Base-by-base conservation (phyloP, 1,284 basidiomycete genomes). In the Tremellales sp. region DNA sequence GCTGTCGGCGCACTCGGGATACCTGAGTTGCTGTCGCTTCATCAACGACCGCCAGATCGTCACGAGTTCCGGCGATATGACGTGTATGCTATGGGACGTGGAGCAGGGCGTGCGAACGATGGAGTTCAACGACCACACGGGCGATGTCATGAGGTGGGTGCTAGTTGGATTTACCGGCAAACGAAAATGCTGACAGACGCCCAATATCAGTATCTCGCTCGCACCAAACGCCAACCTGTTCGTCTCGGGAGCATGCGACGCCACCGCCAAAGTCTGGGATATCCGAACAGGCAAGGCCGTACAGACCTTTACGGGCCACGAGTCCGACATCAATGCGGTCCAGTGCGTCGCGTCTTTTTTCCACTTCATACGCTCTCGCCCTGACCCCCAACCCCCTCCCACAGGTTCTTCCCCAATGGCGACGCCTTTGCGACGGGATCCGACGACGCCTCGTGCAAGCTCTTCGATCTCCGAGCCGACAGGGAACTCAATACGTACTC, bases 71-170 rank as follows among this genome's bases (percentile, higher is more conserved):
- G 94, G 94, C 51, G 94, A 98, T 74, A 98, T 97, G 93, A 95
- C 92, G 33, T 97, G 95, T 72, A 97, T 98, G 91, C 80, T 97
- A 32, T 98, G 95, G 94, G 94, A 98, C 74, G 89, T 98, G 56
- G 93, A 97, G 72, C 89, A 90, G 24, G 95, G 94, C 56, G 89
- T 92, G 2, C 80, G 92, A 53, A 87, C 92, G 13, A 85, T 91
- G 60, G 94, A 97, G 75, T 98, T 98, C 74, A 94, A 88, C 68
- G 95, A 97, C 74, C 95, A 98, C 72, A 97, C 93, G 13, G 95
- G 94, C 38, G 94, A 98, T 77, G 94, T 98, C 51, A 97, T 97
- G 94, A 95, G 89, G 91, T 93, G 62, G 56, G 78, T 61, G 25
- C 19, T 19, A 16, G 29, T 33, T 14, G 12, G 19, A 14, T 3